Percentiles rank a stretch among this genome's conserved stretches.
phyloP scores from a whole-genome alignment of 2,329 filamentous ascomycete species.

The Aureobasidium sp. region DNA sequence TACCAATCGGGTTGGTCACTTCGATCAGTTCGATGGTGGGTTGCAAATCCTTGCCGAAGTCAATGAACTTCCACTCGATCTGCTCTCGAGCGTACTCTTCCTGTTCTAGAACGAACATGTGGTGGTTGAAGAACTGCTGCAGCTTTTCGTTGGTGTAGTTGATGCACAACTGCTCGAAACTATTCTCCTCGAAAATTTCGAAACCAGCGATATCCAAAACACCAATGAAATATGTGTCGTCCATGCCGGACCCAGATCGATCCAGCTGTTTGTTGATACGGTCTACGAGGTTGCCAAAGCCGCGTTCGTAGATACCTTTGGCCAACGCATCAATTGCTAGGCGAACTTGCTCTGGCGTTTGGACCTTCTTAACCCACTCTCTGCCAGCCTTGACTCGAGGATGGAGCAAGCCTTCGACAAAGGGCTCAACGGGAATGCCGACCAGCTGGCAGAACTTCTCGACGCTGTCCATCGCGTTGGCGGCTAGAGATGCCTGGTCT shows the following conservation, averaged over 20 bases:
- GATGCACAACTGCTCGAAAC: slow-evolving; percentile 98
- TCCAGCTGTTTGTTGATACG: slow-evolving; percentile 91
- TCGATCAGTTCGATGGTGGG: slow-evolving; percentile 98
- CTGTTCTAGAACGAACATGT: slow-evolving; percentile 99
- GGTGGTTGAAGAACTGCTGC: slow-evolving; percentile 99
- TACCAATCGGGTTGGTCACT: slow-evolving; percentile 91
- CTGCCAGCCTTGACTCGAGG: slow-evolving; percentile 91
- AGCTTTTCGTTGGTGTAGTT: slow-evolving; percentile 99
- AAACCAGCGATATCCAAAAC: slow-evolving; percentile 98
- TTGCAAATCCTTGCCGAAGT: slow-evolving; percentile 94
- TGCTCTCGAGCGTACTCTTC: slow-evolving; percentile 96
- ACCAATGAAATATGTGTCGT: slow-evolving; percentile 93
- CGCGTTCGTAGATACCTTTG: slow-evolving; percentile 96
- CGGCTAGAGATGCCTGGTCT: slow-evolving; percentile 78
- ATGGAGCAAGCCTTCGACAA: slow-evolving; percentile 81
- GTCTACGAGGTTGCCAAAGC: slow-evolving; percentile 85
- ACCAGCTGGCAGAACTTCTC: slow-evolving; percentile 75
- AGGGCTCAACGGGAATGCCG: slow-evolving; percentile 76
- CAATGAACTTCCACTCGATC: slow-evolving; percentile 99
- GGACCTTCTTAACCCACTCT: slow-evolving; percentile 98
- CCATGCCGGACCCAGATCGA: slow-evolving; percentile 69
- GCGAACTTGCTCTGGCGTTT: slow-evolving; percentile 92
- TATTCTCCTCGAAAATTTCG: slow-evolving; percentile 97
- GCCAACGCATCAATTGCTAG: slow-evolving; percentile 83
- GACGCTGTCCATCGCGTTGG: slow-evolving; percentile 67